Evolutionary conservation across 2,329 filamentous ascomycete genomes (phyloP), one percentile per base, ranked within the genome.

Genomic region (Aureobasidium sp.): DNA sequence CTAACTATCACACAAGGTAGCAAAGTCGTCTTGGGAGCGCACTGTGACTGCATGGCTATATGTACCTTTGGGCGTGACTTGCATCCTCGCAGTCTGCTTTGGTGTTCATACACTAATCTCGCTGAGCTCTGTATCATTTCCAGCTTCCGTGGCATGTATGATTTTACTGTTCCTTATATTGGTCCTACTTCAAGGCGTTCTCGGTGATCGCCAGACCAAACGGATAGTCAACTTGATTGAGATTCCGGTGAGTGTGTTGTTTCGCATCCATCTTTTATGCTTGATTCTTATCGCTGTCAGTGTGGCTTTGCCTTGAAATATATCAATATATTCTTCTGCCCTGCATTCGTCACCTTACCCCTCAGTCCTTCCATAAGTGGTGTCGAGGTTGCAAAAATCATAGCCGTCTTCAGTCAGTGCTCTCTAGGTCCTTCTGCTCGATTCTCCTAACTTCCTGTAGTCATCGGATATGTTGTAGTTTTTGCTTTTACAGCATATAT

Each of bases 291-390:
- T 15, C n/a, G n/a, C 25, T 15, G 6, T 5, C 63, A 84, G 81
- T 80, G 80, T 49, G 79, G 80, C 8, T 86, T 82, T 78, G 78
- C 81, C 6, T 73, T 85, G 29, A 77, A 79, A 47, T 85, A 82
- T 76, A 84, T 86, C 67, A 83, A 80, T 62, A 73, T 85, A 56
- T 79, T 84, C 66, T 85, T 86, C 66, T 83, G 80, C 2, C 83
- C 82, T 9, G 80, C 82, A 0, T 86, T 86, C 72, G 78, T 86
- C 8, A 74, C 84, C 31, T 73, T 86, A 0, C 83, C 84, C 7
- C 74, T 86, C 1, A 84, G 82, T 65, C 78, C 82, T 1, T 66
- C 77, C 0, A 82, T 86, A 20, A 77, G 80, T 22, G 77, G 78
- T 1, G 67, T 76, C 0, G 84, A 86, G 67, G 81, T 85, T 14